Base-by-base conservation (phyloP, 768 basidiomycete genomes). In the Xerocomellus amylosporus region DNA sequence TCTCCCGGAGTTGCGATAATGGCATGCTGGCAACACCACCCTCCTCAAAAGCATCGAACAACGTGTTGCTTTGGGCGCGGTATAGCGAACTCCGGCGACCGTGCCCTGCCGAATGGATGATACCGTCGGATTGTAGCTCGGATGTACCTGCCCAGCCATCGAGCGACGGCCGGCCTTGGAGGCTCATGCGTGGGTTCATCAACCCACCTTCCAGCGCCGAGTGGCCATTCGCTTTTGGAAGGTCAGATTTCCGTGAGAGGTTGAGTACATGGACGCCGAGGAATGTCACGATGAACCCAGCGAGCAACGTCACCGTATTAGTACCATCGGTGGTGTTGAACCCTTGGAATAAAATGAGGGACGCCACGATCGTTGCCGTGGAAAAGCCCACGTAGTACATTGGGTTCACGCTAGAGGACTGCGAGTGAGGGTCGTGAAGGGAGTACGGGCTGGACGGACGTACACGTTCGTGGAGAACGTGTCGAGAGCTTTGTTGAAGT, bases 381-480 rank as follows among this genome's bases (percentile, higher is more conserved):
- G 93, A 92, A 76, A 99, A 99, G 70, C 91, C 88, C 71, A 98
- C 96, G 66, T 94, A 98, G 74, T 98, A 98, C 78, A 97, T 88
- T 0, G 95, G 96, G 70, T 98, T 98, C 48, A 98, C 95, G 46
- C 93, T 96, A 60, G 49, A 19, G 22, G 33, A 40, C 9, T 2
- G 31, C 41, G 22, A 9, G 20, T 54, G 37, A 51, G 54, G 30
- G 48, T 17, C 14, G 44, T 54, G 20, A 7, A 28, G 43, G 1
- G 5, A 45, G 14, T 17, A 33, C 55, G 13, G 47, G 46, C 10
- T 26, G 14, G 15, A 42, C 1, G 24, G 14, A 79, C 92, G 59
- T 81, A 96, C 93, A 98, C 91, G 67, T 98, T 98, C 41, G 95
- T 97, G 3, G 93, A 94, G 71, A 98, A 98, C 1, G 85, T 93